phyloP scores from a whole-genome alignment of 768 basidiomycete genomes.

The Sistotremastrum suecicum region DNA sequence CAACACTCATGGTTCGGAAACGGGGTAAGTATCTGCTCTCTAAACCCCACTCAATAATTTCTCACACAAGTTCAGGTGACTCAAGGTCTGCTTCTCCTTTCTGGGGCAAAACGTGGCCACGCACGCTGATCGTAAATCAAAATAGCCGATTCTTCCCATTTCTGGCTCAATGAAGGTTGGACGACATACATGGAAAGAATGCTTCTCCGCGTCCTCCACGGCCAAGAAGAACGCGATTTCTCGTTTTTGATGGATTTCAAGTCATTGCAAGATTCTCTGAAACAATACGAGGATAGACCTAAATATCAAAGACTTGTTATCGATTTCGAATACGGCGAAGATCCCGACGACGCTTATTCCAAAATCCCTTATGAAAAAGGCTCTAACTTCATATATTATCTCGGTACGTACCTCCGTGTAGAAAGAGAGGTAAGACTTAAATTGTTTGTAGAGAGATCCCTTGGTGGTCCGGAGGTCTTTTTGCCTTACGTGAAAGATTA shows the following conservation, averaged over 20 bases:
- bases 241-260: constrained; percentile 67
- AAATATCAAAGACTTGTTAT: constrained; percentile 74
- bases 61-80: background rate
- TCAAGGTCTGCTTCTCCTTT: background rate
- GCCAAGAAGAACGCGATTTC: constrained; percentile 67
- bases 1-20: constrained; percentile 92
- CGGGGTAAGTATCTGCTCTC: constrained; percentile 39
- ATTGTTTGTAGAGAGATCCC: constrained; percentile 35
- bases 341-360: constrained; percentile 66
- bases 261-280: constrained; percentile 55
- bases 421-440: background rate
- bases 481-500: constrained; percentile 77
- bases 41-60: background rate
- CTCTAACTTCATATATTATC: constrained; percentile 71
- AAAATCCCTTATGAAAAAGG: constrained; percentile 82
- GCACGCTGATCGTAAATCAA: constrained; percentile 15
- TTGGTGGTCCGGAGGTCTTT: constrained; percentile 77
- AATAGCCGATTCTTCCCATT: constrained; percentile 61
- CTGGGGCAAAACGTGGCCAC: too few species aligned
- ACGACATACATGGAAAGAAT: constrained; percentile 88
- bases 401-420: constrained; percentile 34
- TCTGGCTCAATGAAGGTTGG: constrained; percentile 90
- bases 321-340: constrained; percentile 56
- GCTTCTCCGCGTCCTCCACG: constrained; percentile 52
- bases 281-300: constrained; percentile 41